phyloP scores from a whole-genome alignment of 371 early-diverging fungal species.

The Circinella umbellata region DNA sequence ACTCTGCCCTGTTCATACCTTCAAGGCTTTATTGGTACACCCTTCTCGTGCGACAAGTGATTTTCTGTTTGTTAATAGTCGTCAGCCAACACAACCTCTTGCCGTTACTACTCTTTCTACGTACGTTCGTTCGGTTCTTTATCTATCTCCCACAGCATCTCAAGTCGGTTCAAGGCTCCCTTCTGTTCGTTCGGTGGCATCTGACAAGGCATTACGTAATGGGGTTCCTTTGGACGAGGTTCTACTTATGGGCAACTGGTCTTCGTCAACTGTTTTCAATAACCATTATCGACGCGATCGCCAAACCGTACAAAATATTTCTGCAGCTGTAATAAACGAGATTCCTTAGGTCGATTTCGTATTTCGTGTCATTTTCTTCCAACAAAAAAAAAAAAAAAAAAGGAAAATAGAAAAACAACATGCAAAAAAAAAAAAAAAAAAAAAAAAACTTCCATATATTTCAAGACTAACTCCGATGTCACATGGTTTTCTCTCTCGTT shows the following conservation, averaged over 20 bases:
- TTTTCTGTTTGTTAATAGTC: conserved; percentile 2
- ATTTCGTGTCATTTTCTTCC: too few species aligned
- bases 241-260: conserved; percentile 20
- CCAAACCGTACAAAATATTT: neutral
- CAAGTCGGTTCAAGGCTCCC: neutral
- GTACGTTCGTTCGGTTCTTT: neutral
- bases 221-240: conserved; percentile 17
- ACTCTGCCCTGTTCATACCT: neutral
- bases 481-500: too few species aligned
- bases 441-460: too few species aligned
- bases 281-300: conserved; percentile 13
- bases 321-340: neutral
- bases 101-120: neutral
- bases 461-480: too few species aligned
- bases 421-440: too few species aligned
- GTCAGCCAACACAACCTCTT: neutral
- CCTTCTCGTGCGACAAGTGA: neutral
- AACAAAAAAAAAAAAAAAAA: too few species aligned
- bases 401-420: too few species aligned
- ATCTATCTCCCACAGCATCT: neutral
- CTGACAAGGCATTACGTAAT: conserved; percentile 4
- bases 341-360: too few species aligned
- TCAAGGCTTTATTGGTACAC: neutral
- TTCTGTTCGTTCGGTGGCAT: conserved; percentile 17
- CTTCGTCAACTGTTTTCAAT: conserved; percentile 10